Base-by-base conservation (phyloP, 768 basidiomycete genomes). In the Russula sp. region DNA sequence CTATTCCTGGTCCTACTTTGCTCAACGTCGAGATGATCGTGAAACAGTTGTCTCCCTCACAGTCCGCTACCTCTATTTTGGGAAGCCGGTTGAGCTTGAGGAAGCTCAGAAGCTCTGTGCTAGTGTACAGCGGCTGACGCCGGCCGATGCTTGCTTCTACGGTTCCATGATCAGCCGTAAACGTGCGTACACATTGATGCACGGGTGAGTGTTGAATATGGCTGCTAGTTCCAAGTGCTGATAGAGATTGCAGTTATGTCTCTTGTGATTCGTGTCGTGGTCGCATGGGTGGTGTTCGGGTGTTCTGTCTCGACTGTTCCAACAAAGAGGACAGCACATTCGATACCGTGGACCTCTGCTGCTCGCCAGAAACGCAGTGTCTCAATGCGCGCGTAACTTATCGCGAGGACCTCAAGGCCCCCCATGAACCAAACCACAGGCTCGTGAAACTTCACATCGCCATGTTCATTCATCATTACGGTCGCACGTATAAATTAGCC, bases 261-360 rank as follows among this genome's bases (percentile, higher is more conserved):
- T 4, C 5, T 2, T 74, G 73, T 54, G 72, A 71, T 49, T 62
- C 45, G 11, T 75, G 74, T 49, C 53, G 58, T 13, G 69, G 70
- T 0, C 34, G 7, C 18, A 69, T 73, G 2, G 71, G 67, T 10
- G 73, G 73, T 1, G 51, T 70, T 8, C 70, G 72, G 7, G 58
- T 73, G 20, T 66, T 70, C 42, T 75, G 74, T 38, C 63, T 75
- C n/a, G 68, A 72, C 48, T 75, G 74, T 29, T 29, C 25, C 41
- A 66, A 68, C 47, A 54, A 62, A 7, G 51, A 64, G 20, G n/a
- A 5, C 3, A n/a, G 39, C 35, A 18, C 25, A 7, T 32, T 60
- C 10, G 65, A 67, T 36, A 70, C 69, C 7, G 51, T 74, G 14
- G 71, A 75, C 61, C 67, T 74, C 36, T 74, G 72, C 63, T 66